Percentiles rank a stretch among this genome's conserved stretches.
These are phyloP conservation scores for Penicillium brasilianum DNA, from an alignment of 2,329 filamentous ascomycete genomes.

Conservation along the genomic window DNA sequence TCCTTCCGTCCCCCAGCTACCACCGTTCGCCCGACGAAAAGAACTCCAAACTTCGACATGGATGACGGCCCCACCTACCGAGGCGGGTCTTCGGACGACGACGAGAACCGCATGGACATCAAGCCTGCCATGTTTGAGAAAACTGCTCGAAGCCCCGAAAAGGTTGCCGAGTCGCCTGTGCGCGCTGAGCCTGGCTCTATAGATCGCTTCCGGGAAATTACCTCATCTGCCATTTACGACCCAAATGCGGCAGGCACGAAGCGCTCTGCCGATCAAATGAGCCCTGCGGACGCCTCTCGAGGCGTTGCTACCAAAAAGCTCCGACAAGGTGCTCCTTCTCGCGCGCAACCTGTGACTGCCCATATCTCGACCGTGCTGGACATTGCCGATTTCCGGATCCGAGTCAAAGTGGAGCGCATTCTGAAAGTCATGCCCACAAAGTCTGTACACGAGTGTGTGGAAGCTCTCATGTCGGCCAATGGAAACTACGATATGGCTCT, in stretches of 20 bases:
- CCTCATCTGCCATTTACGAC: slow-evolving; percentile 49
- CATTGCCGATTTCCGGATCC: slow-evolving; percentile 56
- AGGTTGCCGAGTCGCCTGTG: slow-evolving; percentile 49
- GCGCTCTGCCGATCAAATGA: slow-evolving; percentile 52
- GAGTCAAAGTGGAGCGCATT: slow-evolving; percentile 60
- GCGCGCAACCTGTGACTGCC: slow-evolving; percentile 51
- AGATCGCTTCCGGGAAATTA: slow-evolving; percentile 52
- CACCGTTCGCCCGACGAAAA: slow-evolving; percentile 46
- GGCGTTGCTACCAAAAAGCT: slow-evolving; percentile 47
- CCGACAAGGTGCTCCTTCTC: slow-evolving; percentile 50
- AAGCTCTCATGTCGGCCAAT: slow-evolving; percentile 56
- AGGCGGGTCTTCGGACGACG: slow-evolving; percentile 68
- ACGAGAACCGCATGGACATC: slow-evolving; percentile 60
- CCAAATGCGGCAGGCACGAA: slow-evolving; percentile 41
- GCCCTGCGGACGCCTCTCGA: slow-evolving; percentile 40
- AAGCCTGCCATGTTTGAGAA: slow-evolving; percentile 63
- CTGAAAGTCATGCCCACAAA: slow-evolving; percentile 53
- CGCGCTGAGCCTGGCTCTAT: slow-evolving; percentile 32
- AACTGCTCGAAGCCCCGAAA: slow-evolving; percentile 47
- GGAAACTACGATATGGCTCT: slow-evolving; percentile 63
- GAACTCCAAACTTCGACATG: slow-evolving; percentile 51
- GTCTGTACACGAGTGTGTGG: slow-evolving; percentile 54
- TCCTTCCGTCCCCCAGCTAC: slow-evolving; percentile 62
- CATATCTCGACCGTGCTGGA: slow-evolving; percentile 54
- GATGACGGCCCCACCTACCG: slow-evolving; percentile 63